These are phyloP conservation scores for Mycena crocata DNA, from an alignment of 768 basidiomycete genomes.

Conservation along the genomic window DNA sequence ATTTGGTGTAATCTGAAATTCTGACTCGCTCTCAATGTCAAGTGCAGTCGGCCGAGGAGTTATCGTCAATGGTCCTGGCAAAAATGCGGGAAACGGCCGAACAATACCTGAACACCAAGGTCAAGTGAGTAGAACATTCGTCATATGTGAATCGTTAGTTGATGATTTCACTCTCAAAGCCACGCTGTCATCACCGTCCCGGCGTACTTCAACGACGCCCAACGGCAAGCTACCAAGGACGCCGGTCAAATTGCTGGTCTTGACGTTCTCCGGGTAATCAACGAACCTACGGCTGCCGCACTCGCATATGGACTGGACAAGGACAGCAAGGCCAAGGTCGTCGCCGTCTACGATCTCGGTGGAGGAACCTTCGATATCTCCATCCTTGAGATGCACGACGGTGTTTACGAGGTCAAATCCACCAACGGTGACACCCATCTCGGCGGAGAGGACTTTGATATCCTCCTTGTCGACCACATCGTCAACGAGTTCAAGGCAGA, in stretches of 20 bases:
- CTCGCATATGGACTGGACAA: conserved; percentile 98
- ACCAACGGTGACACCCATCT: conserved; percentile 99
- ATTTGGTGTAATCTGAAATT: background rate
- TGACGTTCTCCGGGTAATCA: conserved; percentile 97
- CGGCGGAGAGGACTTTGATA: conserved; percentile 96
- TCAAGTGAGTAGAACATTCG: conserved; percentile 76
- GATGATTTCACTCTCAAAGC: conserved; percentile 53
- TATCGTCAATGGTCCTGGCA: conserved; percentile 86
- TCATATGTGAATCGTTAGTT: background rate
- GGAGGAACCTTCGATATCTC: conserved; percentile 99
- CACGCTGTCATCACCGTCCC: conserved; percentile 96
- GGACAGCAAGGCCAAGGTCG: conserved; percentile 77
- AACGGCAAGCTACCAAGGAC: conserved; percentile 98
- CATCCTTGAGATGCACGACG: conserved; percentile 99
- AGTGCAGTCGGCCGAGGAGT: conserved; percentile 81
- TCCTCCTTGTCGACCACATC: conserved; percentile 87
- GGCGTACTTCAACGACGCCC: conserved; percentile 99
- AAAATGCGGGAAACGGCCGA: conserved; percentile 99
- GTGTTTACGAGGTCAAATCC: conserved; percentile 99
- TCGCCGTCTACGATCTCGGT: conserved; percentile 98
- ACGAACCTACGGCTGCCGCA: conserved; percentile 98
- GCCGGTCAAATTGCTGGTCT: conserved; percentile 98
- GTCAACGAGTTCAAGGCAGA: conserved; percentile 96
- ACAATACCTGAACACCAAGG: conserved; percentile 90
- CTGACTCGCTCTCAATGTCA: conserved; percentile 27